phyloP scores from a whole-genome alignment of 2,329 filamentous ascomycete species.

The Sarocladium oryzae region DNA sequence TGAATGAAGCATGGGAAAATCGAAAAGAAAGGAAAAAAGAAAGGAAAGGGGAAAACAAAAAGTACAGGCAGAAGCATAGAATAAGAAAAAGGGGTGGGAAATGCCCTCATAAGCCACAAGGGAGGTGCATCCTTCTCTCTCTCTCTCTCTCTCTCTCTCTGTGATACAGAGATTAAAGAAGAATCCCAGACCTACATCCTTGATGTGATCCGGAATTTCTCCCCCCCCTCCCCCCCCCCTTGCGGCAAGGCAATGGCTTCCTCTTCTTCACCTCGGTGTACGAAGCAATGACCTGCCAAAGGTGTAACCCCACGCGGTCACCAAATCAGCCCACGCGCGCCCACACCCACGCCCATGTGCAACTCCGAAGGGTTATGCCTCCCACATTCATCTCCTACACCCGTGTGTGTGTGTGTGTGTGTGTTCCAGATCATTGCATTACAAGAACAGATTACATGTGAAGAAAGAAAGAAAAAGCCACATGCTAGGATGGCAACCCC shows the following conservation, averaged over 20 bases:
- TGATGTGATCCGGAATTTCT: not conserved
- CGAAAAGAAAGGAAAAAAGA: not conserved
- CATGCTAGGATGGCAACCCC: too few relatives aligned
- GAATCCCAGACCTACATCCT: not conserved
- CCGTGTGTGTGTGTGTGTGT: not conserved
- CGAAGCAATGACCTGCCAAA: not conserved
- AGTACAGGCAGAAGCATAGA: too few relatives aligned
- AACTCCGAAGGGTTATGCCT: not conserved
- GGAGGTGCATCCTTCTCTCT: not conserved
- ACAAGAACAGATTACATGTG: too few relatives aligned
- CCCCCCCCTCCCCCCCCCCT: too few relatives aligned
- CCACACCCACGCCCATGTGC: not conserved
- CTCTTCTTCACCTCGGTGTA: not conserved
- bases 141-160: too few relatives aligned
- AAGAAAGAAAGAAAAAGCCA: too few relatives aligned
- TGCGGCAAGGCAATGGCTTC: too few relatives aligned
- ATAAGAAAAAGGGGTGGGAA: not conserved
- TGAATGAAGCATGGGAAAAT: not conserved
- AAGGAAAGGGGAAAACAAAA: not conserved
- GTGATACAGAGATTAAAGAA: too few relatives aligned
- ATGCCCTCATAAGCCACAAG: not conserved
- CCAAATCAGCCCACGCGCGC: too few relatives aligned
- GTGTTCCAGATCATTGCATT: too few relatives aligned
- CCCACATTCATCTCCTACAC: not conserved
- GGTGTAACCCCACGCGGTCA: constrained; percentile 4